Conservation (phyloP, 768 basidiomycete genomes). For the Termitomyces sp. region DNA sequence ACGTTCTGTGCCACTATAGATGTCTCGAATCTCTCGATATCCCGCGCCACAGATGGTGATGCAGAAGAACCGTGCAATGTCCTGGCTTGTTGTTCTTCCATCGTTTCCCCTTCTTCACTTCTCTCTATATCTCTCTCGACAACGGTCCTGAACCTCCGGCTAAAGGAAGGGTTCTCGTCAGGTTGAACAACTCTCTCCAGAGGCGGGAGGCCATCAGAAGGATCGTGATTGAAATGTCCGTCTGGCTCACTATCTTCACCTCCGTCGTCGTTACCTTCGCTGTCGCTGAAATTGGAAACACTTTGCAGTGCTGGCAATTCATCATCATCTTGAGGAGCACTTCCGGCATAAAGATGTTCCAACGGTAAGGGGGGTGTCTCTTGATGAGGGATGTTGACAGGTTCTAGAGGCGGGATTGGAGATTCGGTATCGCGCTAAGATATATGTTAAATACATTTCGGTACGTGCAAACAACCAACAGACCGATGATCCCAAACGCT, state of each 20-base stretch:
- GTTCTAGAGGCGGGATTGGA: slow-evolving; percentile 5
- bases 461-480: slow-evolving; percentile 2
- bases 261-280: slow-evolving; percentile 14
- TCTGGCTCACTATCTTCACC: slow-evolving; percentile 10
- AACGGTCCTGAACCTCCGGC: slow-evolving; percentile 9
- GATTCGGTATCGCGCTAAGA: slow-evolving; percentile 11
- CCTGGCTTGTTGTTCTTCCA: neutral
- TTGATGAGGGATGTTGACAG: neutral
- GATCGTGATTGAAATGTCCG: neutral
- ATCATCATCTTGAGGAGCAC: slow-evolving; percentile 11
- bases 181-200: neutral
- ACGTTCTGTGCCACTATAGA: neutral
- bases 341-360: neutral
- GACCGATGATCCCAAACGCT: slow-evolving; percentile 25
- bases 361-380: slow-evolving; percentile 4
- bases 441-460: neutral
- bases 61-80: neutral
- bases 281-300: slow-evolving; percentile 30
- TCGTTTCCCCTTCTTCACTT: neutral
- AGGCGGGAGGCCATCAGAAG: neutral
- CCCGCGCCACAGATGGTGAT: neutral
- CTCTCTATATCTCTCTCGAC: slow-evolving; percentile 8
- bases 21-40: neutral
- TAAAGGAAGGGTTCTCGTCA: neutral
- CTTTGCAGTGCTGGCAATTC: slow-evolving; percentile 33